phyloP scores from a whole-genome alignment of 108 stramenopile species.

The Thalassiosira profunda region DNA sequence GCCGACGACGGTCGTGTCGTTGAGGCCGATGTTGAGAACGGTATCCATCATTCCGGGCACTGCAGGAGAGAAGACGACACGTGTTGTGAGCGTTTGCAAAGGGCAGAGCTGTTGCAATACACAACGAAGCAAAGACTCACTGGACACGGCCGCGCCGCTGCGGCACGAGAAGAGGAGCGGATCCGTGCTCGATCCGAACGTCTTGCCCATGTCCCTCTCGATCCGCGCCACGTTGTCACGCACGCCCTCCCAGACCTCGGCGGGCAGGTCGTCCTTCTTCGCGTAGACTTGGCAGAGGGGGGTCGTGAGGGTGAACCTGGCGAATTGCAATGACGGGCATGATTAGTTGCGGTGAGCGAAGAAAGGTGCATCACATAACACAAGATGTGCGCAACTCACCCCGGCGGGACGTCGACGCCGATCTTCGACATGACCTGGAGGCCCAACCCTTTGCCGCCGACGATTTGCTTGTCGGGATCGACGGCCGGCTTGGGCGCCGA shows the following conservation, averaged over 20 bases:
- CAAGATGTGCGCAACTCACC: neutral
- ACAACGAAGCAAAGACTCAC: conserved; percentile 20
- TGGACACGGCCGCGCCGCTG: conserved; percentile 70
- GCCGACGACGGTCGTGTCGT: conserved; percentile 76
- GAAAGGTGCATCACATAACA: neutral
- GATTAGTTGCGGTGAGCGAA: too few relatives aligned
- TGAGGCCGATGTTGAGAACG: conserved; percentile 87
- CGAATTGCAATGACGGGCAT: too few relatives aligned
- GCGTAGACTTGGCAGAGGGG: conserved; percentile 38
- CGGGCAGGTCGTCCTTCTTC: conserved; percentile 40
- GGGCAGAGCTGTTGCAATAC: neutral
- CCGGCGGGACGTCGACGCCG: conserved; percentile 54
- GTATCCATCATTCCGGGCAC: conserved; percentile 88
- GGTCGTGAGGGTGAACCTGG: conserved; percentile 45
- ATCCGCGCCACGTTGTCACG: conserved; percentile 53
- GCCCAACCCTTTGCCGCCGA: conserved; percentile 52
- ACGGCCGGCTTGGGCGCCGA: conserved; percentile 37
- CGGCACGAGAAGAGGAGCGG: conserved; percentile 71
- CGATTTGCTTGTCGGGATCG: conserved; percentile 43
- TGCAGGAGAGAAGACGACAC: conserved; percentile 11
- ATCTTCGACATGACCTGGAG: conserved; percentile 49
- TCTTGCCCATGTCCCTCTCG: conserved; percentile 63
- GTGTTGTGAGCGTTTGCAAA: neutral
- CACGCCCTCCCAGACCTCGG: conserved; percentile 40
- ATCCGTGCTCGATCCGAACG: conserved; percentile 64